These are phyloP conservation scores for Aspergillus oerlinghausenensis DNA, from an alignment of 2,329 filamentous ascomycete genomes.

Conservation along the genomic window DNA sequence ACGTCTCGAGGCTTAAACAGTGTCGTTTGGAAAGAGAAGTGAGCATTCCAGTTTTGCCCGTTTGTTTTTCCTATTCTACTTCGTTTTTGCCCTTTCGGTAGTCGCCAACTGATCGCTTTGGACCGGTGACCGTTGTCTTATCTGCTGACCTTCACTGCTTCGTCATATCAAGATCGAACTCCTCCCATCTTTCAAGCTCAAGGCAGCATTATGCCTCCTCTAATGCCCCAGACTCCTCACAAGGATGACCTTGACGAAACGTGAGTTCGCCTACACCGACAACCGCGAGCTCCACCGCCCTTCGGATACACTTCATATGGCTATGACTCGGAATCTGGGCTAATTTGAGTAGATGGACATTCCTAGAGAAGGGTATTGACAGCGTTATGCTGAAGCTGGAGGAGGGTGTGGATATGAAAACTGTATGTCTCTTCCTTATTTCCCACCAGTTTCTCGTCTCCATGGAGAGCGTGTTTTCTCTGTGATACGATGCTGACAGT, in stretches of 20 bases:
- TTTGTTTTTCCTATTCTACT: background rate
- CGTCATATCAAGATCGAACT: conserved; percentile 1
- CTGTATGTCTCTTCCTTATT: conserved; percentile 47
- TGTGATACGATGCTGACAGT: conserved; percentile 11
- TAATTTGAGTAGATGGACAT: conserved; percentile 66
- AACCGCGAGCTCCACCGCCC: background rate
- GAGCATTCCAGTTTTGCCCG: background rate
- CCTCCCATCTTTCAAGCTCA: background rate
- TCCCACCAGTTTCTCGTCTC: background rate
- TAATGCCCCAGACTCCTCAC: conserved; percentile 44
- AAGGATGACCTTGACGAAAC: conserved; percentile 59
- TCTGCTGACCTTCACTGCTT: conserved; percentile 4
- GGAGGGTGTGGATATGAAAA: conserved; percentile 88
- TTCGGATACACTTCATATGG: background rate
- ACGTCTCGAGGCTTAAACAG: background rate
- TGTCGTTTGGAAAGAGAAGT: background rate
- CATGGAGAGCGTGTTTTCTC: background rate
- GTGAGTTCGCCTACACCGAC: conserved; percentile 41
- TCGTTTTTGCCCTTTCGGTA: background rate
- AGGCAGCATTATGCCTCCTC: conserved; percentile 30
- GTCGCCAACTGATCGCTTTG: background rate
- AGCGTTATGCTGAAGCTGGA: conserved; percentile 91
- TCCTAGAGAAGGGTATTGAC: conserved; percentile 80
- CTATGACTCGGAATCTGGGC: conserved; percentile 4
- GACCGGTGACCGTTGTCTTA: background rate